phyloP scores from a whole-genome alignment of 768 basidiomycete genomes.

The Leccinellum rugosiceps region DNA sequence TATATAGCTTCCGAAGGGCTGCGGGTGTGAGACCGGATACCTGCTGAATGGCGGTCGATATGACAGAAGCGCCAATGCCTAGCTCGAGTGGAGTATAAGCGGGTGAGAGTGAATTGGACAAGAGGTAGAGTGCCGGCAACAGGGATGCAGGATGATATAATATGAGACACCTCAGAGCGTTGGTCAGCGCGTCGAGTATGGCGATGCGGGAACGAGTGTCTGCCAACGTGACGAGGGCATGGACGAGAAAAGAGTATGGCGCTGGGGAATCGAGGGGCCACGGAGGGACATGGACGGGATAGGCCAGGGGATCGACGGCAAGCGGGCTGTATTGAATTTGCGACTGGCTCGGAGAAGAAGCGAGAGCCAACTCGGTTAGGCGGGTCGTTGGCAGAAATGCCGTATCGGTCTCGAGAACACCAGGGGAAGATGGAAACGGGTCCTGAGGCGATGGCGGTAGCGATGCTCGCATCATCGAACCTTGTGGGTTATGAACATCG shows the following conservation, averaged over 20 bases:
- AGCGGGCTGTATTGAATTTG: slow-evolving; percentile 27
- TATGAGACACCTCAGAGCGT: slow-evolving; percentile 68
- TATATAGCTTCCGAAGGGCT: slow-evolving; percentile 64
- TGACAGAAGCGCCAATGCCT: slow-evolving; percentile 63
- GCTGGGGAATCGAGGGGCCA: slow-evolving; percentile 40
- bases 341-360: slow-evolving; percentile 24
- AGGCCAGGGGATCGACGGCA: slow-evolving; percentile 48
- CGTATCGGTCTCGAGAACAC: slow-evolving; percentile 4
- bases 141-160: slow-evolving; percentile 65
- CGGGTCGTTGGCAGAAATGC: slow-evolving; percentile 6
- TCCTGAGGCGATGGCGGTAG: slow-evolving; percentile 14
- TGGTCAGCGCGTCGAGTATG: slow-evolving; percentile 69
- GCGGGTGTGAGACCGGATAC: slow-evolving; percentile 62
- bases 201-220: slow-evolving; percentile 69
- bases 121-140: slow-evolving; percentile 72
- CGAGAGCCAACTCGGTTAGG: slow-evolving; percentile 9
- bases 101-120: slow-evolving; percentile 78
- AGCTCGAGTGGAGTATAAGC: slow-evolving; percentile 71
- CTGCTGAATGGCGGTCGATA: slow-evolving; percentile 68
- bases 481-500: slow-evolving; percentile 4
- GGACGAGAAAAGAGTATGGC: slow-evolving; percentile 71
- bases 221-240: slow-evolving; percentile 57
- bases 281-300: slow-evolving; percentile 40
- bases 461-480: slow-evolving; percentile 5
- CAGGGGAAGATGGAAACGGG: slow-evolving; percentile 6